Conservation (phyloP, 1,284 basidiomycete genomes). For the Apiotrichum gamsii region DNA sequence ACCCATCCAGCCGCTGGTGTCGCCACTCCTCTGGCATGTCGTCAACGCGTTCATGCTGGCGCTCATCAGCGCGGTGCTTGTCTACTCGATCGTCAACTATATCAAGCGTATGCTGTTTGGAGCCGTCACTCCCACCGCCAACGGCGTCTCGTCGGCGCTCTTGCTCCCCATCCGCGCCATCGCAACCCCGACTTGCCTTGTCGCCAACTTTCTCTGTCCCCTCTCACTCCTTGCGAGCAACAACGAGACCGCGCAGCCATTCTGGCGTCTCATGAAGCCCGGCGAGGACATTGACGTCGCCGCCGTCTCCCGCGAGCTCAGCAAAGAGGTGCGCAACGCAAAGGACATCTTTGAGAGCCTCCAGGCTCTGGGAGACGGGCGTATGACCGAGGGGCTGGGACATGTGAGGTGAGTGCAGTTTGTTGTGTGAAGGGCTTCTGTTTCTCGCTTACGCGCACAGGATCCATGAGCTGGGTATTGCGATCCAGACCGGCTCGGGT, state of each 20-base stretch:
- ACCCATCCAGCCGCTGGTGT: slow-evolving; percentile 16
- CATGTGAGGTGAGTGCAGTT: slow-evolving; percentile 32
- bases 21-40: slow-evolving; percentile 21
- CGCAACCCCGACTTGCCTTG: slow-evolving; percentile 33
- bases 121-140: neutral
- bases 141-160: neutral
- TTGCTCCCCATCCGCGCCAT: slow-evolving; percentile 21
- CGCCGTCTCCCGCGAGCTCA: slow-evolving; percentile 28
- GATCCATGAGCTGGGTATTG: slow-evolving; percentile 38
- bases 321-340: slow-evolving; percentile 30
- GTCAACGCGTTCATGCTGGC: slow-evolving; percentile 22
- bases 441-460: slow-evolving; percentile 16
- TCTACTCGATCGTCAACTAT: slow-evolving; percentile 9
- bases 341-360: slow-evolving; percentile 42
- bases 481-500: slow-evolving; percentile 31
- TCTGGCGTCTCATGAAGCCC: slow-evolving; percentile 16
- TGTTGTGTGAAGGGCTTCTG: neutral
- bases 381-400: slow-evolving; percentile 29
- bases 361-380: slow-evolving; percentile 29
- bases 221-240: slow-evolving; percentile 14
- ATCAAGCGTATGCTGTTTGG: slow-evolving; percentile 7
- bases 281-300: slow-evolving; percentile 19
- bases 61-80: slow-evolving; percentile 1
- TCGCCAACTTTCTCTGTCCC: slow-evolving; percentile 25
- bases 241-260: slow-evolving; percentile 19